phyloP scores from a whole-genome alignment of 2,329 filamentous ascomycete species.

The Pestalotiopsis sp. region DNA sequence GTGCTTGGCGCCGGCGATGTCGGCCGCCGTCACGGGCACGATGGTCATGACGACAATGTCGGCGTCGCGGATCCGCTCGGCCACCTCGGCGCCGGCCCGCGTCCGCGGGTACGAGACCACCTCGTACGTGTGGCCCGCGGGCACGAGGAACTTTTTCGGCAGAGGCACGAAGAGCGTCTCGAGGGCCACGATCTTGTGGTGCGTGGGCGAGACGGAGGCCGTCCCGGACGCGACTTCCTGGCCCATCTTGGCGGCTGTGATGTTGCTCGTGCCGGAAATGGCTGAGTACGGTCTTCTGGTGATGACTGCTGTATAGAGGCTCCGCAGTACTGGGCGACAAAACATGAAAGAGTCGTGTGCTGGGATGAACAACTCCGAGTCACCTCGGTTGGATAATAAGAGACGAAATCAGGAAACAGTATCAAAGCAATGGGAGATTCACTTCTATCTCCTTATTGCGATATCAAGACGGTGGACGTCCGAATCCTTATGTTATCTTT shows the following conservation, averaged over 20 bases:
- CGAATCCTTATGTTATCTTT: not conserved
- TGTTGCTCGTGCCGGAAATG: not conserved
- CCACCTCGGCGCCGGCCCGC: conserved; percentile 21
- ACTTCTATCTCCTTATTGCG: not conserved
- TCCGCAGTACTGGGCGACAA: not conserved
- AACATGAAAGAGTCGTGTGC: not conserved
- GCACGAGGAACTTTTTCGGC: conserved; percentile 24
- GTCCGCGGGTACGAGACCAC: conserved; percentile 29
- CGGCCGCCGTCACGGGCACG: conserved; percentile 28
- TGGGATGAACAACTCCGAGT: too few species aligned
- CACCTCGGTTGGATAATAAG: not conserved
- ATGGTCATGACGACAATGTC: conserved; percentile 37
- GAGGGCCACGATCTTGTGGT: conserved; percentile 35
- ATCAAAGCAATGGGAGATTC: not conserved
- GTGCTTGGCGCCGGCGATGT: conserved; percentile 29
- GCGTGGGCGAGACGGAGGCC: conserved; percentile 12
- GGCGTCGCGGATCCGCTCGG: conserved; percentile 34
- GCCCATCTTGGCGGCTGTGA: not conserved
- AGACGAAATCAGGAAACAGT: not conserved
- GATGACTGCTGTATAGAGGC: not conserved
- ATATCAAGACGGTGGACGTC: not conserved
- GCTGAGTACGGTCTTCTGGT: not conserved
- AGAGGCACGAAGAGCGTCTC: conserved; percentile 33
- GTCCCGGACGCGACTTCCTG: not conserved
- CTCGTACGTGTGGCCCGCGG: conserved; percentile 32